phyloP scores from a whole-genome alignment of 768 basidiomycete genomes.

The Tylopilus felleus region DNA sequence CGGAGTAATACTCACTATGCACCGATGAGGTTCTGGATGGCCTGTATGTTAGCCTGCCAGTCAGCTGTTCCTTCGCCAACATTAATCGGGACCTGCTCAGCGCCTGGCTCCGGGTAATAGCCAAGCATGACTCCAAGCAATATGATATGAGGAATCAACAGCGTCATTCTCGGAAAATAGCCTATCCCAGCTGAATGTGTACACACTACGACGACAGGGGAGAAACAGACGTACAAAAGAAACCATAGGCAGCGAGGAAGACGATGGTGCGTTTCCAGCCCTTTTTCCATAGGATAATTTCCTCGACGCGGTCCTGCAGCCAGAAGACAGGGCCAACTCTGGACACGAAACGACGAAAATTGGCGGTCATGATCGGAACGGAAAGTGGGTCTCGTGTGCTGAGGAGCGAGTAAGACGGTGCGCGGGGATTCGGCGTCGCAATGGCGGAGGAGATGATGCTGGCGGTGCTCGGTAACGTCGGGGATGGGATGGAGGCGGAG shows the following conservation, averaged over 20 bases:
- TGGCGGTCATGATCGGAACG: slow-evolving; percentile 61
- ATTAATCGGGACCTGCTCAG: slow-evolving; percentile 35
- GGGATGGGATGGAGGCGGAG: slow-evolving; percentile 18
- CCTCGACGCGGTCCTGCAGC: slow-evolving; percentile 86
- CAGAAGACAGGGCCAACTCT: slow-evolving; percentile 81
- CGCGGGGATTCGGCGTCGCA: slow-evolving; percentile 22
- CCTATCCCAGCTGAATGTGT: slow-evolving; percentile 41
- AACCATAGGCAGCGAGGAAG: slow-evolving; percentile 76
- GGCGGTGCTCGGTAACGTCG: slow-evolving; percentile 8
- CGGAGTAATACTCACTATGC: slow-evolving; percentile 49
- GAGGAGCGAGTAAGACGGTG: slow-evolving; percentile 33
- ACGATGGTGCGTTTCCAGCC: slow-evolving; percentile 67
- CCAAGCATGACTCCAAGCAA: slow-evolving; percentile 65
- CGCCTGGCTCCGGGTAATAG: slow-evolving; percentile 47
- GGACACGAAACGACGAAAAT: slow-evolving; percentile 73
- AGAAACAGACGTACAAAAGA: slow-evolving; percentile 60
- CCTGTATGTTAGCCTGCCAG: slow-evolving; percentile 87
- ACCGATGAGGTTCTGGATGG: slow-evolving; percentile 90
- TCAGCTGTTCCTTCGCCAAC: slow-evolving; percentile 64
- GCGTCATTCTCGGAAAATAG: slow-evolving; percentile 67
- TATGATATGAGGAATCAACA: slow-evolving; percentile 64
- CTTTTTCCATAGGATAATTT: slow-evolving; percentile 77
- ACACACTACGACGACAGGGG: neutral
- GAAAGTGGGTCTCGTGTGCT: slow-evolving; percentile 69
- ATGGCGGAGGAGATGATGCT: slow-evolving; percentile 17